A percentile compares a stretch with the other conserved stretches of the same genome.
Conservation (phyloP, 768 basidiomycete genomes). For the Collybia sp. region DNA sequence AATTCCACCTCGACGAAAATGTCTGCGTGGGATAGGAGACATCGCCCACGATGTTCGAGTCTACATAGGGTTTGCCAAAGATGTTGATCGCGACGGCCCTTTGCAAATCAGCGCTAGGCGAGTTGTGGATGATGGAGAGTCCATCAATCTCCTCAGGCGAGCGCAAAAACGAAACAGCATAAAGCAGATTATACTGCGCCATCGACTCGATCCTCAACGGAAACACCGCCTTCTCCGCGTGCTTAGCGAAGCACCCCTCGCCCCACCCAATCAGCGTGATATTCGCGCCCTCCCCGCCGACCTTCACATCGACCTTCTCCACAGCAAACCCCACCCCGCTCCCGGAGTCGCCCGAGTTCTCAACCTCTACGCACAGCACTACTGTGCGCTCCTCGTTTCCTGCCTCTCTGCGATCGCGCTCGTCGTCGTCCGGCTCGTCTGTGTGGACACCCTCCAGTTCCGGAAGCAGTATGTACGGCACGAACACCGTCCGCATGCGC, state of each 20-base stretch:
- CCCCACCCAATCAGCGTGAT: conserved; percentile 51
- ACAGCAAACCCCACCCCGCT: conserved; percentile 65
- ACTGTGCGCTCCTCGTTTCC: conserved; percentile 79
- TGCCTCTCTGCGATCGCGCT: conserved; percentile 58
- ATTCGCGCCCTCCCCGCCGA: conserved; percentile 62
- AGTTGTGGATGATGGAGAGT: conserved; percentile 25
- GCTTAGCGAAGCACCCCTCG: conserved; percentile 44
- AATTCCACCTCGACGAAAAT: conserved; percentile 89
- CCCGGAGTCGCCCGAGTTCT: conserved; percentile 70
- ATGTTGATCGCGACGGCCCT: conserved; percentile 79
- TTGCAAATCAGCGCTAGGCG: conserved; percentile 46
- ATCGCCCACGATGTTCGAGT: too few species aligned
- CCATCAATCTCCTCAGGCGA: conserved; percentile 55
- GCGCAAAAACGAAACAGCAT: conserved; percentile 79
- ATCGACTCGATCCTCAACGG: conserved; percentile 66
- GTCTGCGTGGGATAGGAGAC: conserved; percentile 64
- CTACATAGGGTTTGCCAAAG: conserved; percentile 71
- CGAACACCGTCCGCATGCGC: conserved; percentile 91
- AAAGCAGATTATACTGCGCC: conserved; percentile 87
- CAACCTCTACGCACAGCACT: conserved; percentile 88
- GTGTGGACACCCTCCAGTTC: conserved; percentile 23
- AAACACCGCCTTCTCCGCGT: conserved; percentile 39
- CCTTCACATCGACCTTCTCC: conserved; percentile 68
- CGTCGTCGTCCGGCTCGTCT: conserved; percentile 41
- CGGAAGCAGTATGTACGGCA: conserved; percentile 76